Evolutionary conservation across 2,329 filamentous ascomycete species (phyloP).

Genomic region (Cercospora sp.): DNA sequence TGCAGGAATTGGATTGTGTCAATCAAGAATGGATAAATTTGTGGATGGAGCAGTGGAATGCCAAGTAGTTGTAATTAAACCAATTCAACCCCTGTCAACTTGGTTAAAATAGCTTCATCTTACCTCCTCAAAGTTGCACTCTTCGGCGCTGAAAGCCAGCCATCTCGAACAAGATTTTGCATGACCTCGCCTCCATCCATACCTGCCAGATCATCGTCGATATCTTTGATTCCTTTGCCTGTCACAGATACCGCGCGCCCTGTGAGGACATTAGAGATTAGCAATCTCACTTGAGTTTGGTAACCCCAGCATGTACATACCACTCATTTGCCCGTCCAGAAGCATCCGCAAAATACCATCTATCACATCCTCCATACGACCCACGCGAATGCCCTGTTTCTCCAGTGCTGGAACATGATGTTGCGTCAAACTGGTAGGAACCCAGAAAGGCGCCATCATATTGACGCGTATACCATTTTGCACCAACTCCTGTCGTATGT

Average conservation of each 20-base stretch:
- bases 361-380: neutral
- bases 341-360: neutral
- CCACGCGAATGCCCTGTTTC: neutral
- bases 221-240: neutral
- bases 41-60: conserved; percentile 26
- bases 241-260: conserved; percentile 1
- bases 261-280: neutral
- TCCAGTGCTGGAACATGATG: neutral
- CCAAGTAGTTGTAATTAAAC: neutral
- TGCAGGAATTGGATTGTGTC: conserved; percentile 28
- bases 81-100: neutral
- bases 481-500: neutral
- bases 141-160: neutral
- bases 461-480: neutral
- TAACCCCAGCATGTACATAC: neutral
- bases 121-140: neutral
- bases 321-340: neutral
- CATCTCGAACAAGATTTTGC: neutral
- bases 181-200: neutral
- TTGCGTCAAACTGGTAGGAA: neutral
- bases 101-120: neutral
- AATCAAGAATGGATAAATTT: conserved; percentile 18
- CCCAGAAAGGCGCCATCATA: conserved; percentile 8
- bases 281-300: neutral
- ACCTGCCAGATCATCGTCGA: neutral